Percentiles rank a stretch among this genome's conserved stretches.
These are phyloP conservation scores for Sporothrix variecibatus DNA, from an alignment of 2,329 filamentous ascomycete genomes.

Conservation along the genomic window DNA sequence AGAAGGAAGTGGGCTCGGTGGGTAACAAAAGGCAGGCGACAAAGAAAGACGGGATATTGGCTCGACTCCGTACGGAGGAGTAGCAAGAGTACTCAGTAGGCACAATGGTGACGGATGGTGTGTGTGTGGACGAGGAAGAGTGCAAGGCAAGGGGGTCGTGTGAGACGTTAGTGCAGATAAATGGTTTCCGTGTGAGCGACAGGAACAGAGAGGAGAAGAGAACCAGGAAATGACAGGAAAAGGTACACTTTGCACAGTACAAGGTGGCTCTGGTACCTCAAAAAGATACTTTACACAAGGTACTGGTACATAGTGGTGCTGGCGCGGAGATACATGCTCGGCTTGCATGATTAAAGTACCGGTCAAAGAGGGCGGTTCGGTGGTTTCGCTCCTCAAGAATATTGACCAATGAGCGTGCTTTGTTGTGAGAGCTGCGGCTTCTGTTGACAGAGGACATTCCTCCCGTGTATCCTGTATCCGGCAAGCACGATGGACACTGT, in stretches of 20 bases:
- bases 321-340: conserved; percentile 36
- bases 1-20: too few species aligned
- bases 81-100: too few species aligned
- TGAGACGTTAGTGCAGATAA: conserved; percentile 27
- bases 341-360: conserved; percentile 38
- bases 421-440: conserved; percentile 9
- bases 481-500: not conserved
- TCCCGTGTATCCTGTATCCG: not conserved
- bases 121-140: conserved; percentile 29
- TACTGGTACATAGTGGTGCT: conserved; percentile 37
- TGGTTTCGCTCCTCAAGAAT: not conserved
- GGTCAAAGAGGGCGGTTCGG: conserved; percentile 18
- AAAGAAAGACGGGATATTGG: too few species aligned
- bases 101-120: not conserved
- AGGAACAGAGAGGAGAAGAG: conserved; percentile 22
- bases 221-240: not conserved
- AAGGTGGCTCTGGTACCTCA: conserved; percentile 21
- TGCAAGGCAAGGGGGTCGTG: conserved; percentile 34
- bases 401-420: conserved; percentile 2
- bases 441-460: conserved; percentile 16
- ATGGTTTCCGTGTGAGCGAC: conserved; percentile 20
- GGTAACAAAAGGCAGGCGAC: too few species aligned
- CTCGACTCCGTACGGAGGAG: too few species aligned
- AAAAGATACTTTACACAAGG: conserved; percentile 35
- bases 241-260: conserved; percentile 20